Evolutionary conservation across 495 filamentous ascomycete genomes (phyloP), one percentile per base, ranked within the genome.

Genomic region (Aspergillus nidulans): DNA sequence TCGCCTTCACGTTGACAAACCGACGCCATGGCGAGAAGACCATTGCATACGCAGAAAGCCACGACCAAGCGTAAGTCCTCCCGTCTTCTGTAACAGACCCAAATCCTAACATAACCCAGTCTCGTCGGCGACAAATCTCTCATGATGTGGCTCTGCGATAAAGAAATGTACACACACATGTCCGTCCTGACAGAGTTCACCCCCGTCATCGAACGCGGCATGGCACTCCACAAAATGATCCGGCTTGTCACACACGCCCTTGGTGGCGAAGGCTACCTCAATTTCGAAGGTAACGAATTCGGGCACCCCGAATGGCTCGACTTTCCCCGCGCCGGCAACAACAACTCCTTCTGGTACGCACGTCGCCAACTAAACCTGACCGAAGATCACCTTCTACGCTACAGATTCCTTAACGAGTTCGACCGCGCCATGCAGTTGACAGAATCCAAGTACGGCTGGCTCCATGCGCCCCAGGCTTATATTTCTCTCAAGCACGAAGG

Each of bases 261-360:
- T n/a, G 94, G 95, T 47, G 94, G 94, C 57, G 94, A 98, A 71
- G 94, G 92, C 36, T 98, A 95, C 63, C 90, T 97, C 49, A 97
- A 97, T 74, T 98, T 98, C 63, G 91, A 96, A 71, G 94, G 92
- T 56, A 98, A 98, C 71, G 94, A 98, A 69, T 98, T 98, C 69
- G 94, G 94, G 1, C 94, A 98, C 69, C 94, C 94, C 0, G 94
- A 98, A 76, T 98, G 94, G 94, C 90, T 98, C 52, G 94, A 98
- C 69, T 98, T 98, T 73, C 94, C 94, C 10, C 87, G 94, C 26
- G 91, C 81, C 56, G 94, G 95, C 43, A 98, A 98, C 78, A 73
- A 87, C 64, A 97, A 97, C 70, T 92, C 87, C 57, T 98, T 89
- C 83, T 94, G 91, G 85, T 98, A 97, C 69, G 94, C 94, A 2